Conservation (phyloP, 2,329 filamentous ascomycete genomes). For the Venturia aucupariae region DNA sequence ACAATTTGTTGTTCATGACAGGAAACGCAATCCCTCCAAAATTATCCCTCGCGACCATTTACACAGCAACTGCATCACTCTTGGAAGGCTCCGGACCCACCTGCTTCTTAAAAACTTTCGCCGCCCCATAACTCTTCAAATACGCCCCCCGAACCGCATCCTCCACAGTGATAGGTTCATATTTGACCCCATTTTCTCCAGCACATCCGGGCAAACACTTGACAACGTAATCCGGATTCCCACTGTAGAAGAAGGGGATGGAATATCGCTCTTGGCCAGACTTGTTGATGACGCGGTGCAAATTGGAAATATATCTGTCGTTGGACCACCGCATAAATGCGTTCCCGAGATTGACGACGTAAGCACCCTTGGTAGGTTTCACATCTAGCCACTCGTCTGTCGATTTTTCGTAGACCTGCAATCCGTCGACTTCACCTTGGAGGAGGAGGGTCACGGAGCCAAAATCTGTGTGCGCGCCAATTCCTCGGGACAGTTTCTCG, state of each 20-base stretch:
- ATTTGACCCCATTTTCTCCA: slow-evolving; percentile 28
- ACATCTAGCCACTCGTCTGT: slow-evolving; percentile 8
- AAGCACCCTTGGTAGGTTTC: slow-evolving; percentile 19
- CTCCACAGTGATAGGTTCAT: slow-evolving; percentile 34
- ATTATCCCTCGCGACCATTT: too few relatives aligned
- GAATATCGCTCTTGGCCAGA: slow-evolving; percentile 31
- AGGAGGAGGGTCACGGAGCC: slow-evolving; percentile 30
- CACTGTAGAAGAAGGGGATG: slow-evolving; percentile 36
- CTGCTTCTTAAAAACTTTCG: slow-evolving; percentile 32
- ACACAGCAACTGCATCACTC: too few relatives aligned
- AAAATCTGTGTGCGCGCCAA: slow-evolving; percentile 37
- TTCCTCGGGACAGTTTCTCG: slow-evolving; percentile 29
- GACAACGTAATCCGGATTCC: slow-evolving; percentile 36
- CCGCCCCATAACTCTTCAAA: slow-evolving; percentile 34
- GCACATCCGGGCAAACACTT: slow-evolving; percentile 35
- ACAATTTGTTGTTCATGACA: too few relatives aligned
- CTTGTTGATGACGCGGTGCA: slow-evolving; percentile 35
- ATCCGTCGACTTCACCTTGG: background rate
- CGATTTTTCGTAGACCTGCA: background rate
- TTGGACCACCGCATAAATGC: slow-evolving; percentile 36
- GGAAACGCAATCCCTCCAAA: too few relatives aligned
- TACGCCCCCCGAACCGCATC: slow-evolving; percentile 34
- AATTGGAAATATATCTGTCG: slow-evolving; percentile 33
- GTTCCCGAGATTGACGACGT: slow-evolving; percentile 28
- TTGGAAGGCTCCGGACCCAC: too few relatives aligned